phyloP scores from a whole-genome alignment of 176 grass and related monocot species.

The Aegilops sharonensis region DNA sequence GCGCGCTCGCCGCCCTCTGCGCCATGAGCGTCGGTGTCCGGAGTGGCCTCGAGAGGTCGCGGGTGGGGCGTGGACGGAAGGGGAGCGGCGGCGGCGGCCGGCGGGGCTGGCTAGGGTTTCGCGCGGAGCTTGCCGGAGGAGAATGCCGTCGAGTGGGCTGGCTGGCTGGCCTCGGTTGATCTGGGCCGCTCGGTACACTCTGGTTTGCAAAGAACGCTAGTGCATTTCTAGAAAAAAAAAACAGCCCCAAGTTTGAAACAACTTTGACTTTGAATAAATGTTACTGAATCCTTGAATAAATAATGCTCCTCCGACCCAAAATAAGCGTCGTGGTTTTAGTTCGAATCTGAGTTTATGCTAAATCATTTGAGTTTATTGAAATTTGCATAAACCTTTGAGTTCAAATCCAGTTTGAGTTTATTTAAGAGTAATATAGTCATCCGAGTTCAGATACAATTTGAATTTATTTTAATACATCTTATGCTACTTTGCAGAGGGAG shows the following conservation, averaged over 20 bases:
- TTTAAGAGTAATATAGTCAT: no score
- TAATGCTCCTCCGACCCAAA: background rate
- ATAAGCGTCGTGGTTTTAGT: no score
- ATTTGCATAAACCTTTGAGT: no score
- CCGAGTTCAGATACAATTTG: no score
- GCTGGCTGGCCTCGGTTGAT: background rate
- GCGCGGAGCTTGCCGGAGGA: background rate
- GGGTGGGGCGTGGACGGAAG: background rate
- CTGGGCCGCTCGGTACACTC: background rate
- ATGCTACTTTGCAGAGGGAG: no score
- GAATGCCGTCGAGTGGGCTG: no score
- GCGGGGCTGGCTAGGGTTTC: conserved; percentile 27
- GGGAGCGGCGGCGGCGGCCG: background rate
- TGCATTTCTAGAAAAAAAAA: background rate
- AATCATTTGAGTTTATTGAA: no score
- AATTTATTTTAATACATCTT: no score
- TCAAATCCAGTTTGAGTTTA: no score
- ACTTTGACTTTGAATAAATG: no score
- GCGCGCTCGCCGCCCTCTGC: conserved; percentile 1
- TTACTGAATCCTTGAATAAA: background rate
- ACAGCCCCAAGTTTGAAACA: no score
- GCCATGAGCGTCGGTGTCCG: background rate
- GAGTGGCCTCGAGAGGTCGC: background rate
- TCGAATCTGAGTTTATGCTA: no score
- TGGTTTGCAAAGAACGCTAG: background rate